Evolutionary conservation across 2,329 filamentous ascomycete species (phyloP), one percentile per base, ranked within the genome.

Genomic region (Pseudocercospora fuligena): DNA sequence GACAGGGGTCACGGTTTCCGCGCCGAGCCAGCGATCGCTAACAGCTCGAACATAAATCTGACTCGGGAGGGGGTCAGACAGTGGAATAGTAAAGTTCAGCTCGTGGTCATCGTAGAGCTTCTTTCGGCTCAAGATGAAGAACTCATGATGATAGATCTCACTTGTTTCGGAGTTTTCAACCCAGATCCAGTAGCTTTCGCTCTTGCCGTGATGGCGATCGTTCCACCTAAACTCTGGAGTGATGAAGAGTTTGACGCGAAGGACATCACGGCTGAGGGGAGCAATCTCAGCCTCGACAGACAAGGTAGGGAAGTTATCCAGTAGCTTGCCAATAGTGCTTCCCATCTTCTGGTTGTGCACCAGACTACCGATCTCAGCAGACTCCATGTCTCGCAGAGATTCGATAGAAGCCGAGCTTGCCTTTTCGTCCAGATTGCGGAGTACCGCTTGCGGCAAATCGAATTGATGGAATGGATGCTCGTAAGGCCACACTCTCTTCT

Each of bases 161-260:
- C 93, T 94, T 0, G 94, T 97, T 74, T 98, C 95, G 0, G 94
- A 97, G 77, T 98, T 97, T 79, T 99, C 95, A 2, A 99, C 94
- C 96, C 95, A 99, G 65, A 99, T 91, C 87, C 96, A 99, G 81
- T 96, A 99, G 3, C 94, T 94, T 76, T 99, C 95, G 0, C 94
- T 97, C 2, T 90, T 93, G 19, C 96, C 96, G 76, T 99, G 94
- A 66, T 97, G 88, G 56, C 92, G 89, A 72, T 98, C 94, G 73
- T 97, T 97, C 95, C 95, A 99, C 43, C 85, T 85, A 76, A 99
- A 99, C 60, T 98, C 94, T 0, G 95, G 93, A 1, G 90, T 92
- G 19, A 99, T 86, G 73, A 86, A 92, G 0, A 99, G 87, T 75
- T 91, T 90, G 75, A 99, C 93, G n/a, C 94, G 89, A 68, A 99